Evolutionary conservation across 2,329 filamentous ascomycete species (phyloP).

Genomic region (Ambrosiella cleistominuta): DNA sequence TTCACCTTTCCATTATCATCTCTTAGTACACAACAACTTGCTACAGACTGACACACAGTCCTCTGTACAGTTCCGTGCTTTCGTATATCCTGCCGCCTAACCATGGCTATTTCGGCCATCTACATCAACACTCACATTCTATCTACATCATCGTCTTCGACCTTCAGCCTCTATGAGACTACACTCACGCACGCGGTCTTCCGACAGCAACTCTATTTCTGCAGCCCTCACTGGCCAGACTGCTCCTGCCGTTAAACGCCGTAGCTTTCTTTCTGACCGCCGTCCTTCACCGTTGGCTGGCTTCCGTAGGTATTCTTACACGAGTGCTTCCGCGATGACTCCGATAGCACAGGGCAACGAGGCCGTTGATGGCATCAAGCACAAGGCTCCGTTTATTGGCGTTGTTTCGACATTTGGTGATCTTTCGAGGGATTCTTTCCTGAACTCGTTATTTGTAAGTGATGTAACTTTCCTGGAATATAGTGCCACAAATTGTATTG

Average conservation of each 20-base stretch:
- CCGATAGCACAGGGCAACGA: not conserved
- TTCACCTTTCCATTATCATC: no score
- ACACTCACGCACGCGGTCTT: conserved; percentile 9
- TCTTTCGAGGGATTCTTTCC: conserved; percentile 5
- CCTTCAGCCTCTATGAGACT: conserved; percentile 5
- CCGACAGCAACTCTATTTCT: conserved; percentile 4
- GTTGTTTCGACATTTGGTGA: conserved; percentile 12
- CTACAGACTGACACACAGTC: not conserved
- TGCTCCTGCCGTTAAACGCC: conserved; percentile 7
- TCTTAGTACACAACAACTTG: no score
- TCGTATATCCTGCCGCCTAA: not conserved
- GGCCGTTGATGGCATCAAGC: conserved; percentile 6
- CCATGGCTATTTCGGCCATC: conserved; percentile 7
- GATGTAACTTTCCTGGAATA: not conserved
- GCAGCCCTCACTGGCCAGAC: not conserved
- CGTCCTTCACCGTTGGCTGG: conserved; percentile 3
- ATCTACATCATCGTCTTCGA: not conserved
- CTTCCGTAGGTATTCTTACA: not conserved
- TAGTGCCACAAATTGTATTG: not conserved
- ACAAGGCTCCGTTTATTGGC: conserved; percentile 10
- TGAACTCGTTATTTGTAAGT: conserved; percentile 12
- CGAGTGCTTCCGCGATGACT: not conserved
- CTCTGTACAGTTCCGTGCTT: not conserved
- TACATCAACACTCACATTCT: not conserved
- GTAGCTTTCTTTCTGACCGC: conserved; percentile 5